These are phyloP conservation scores for Seiridium cupressi DNA, from an alignment of 2,329 filamentous ascomycete species.

Conservation along the genomic window DNA sequence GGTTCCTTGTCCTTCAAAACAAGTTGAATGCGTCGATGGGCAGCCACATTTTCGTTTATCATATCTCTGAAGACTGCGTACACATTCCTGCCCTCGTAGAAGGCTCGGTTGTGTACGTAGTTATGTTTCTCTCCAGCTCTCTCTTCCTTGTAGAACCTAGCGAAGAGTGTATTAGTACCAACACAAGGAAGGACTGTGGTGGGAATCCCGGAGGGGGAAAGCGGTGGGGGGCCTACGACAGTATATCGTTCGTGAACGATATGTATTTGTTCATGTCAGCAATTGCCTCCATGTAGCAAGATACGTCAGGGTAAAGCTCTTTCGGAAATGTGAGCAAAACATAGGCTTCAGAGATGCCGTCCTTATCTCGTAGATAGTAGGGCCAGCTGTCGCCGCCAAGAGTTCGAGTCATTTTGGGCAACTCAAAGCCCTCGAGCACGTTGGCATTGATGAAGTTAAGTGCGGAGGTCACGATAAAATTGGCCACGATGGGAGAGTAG, in stretches of 20 bases:
- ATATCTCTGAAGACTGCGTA: conserved; percentile 13
- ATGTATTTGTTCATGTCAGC: conserved; percentile 25
- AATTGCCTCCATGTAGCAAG: conserved; percentile 23
- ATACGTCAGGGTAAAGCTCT: conserved; percentile 21
- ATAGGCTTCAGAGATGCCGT: conserved; percentile 23
- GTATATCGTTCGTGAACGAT: conserved; percentile 23
- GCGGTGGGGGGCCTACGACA: conserved; percentile 21
- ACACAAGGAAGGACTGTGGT: too few relatives aligned
- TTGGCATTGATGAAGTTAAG: conserved; percentile 28
- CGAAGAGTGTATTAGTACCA: background rate
- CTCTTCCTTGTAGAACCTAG: conserved; percentile 29
- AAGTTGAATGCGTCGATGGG: background rate
- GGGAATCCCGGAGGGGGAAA: too few relatives aligned
- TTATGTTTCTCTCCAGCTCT: conserved; percentile 21
- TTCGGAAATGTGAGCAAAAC: conserved; percentile 26
- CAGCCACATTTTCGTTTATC: conserved; percentile 13
- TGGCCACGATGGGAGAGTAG: conserved; percentile 24
- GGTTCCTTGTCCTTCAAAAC: conserved; percentile 16
- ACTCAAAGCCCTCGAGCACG: conserved; percentile 19
- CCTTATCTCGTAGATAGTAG: conserved; percentile 25
- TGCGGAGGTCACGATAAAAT: conserved; percentile 23
- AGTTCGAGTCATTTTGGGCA: conserved; percentile 16
- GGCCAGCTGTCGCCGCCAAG: conserved; percentile 20
- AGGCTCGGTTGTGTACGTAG: conserved; percentile 22
- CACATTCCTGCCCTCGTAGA: conserved; percentile 14